A percentile compares a stretch with the other conserved stretches of the same genome.
phyloP scores from a whole-genome alignment of 306 rosid genomes.

The Inga oerstediana region DNA sequence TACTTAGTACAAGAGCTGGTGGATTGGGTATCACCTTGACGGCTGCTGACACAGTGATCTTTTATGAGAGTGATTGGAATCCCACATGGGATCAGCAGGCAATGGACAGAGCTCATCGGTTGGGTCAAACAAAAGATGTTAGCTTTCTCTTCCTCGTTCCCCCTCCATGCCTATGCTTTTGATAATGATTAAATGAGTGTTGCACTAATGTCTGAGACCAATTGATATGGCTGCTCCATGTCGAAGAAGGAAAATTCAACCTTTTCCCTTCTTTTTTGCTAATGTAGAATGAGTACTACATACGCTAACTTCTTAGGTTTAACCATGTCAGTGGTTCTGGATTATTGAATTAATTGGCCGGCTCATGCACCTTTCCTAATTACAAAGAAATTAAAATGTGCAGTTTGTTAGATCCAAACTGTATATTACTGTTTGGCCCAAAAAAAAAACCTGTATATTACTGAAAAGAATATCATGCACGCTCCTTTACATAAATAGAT shows the following conservation, averaged over 20 bases:
- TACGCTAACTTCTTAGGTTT: neutral
- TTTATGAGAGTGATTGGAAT: slow-evolving; percentile 99
- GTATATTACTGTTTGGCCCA: neutral
- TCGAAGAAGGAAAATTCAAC: neutral
- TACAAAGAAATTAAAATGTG: neutral
- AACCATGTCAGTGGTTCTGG: neutral
- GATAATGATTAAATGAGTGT: slow-evolving; percentile 7
- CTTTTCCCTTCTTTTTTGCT: neutral
- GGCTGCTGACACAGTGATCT: slow-evolving; percentile 98
- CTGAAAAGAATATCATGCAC: neutral
- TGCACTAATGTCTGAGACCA: slow-evolving; percentile 14
- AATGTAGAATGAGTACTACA: neutral
- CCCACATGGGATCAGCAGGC: slow-evolving; percentile 97
- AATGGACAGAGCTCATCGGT: slow-evolving; percentile 99
- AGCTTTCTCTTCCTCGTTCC: slow-evolving; percentile 39
- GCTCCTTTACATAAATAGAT: neutral
- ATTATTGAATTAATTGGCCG: neutral
- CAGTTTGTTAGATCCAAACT: neutral
- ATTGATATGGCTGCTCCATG: neutral
- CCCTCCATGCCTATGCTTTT: slow-evolving; percentile 32
- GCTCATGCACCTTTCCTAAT: neutral
- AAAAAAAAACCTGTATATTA: neutral
- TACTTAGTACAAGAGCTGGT: slow-evolving; percentile 99
- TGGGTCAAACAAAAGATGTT: slow-evolving; percentile 99
- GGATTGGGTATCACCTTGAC: slow-evolving; percentile 98